phyloP scores from a whole-genome alignment of 805 yeast species.

The Metschnikowia hibisci region DNA sequence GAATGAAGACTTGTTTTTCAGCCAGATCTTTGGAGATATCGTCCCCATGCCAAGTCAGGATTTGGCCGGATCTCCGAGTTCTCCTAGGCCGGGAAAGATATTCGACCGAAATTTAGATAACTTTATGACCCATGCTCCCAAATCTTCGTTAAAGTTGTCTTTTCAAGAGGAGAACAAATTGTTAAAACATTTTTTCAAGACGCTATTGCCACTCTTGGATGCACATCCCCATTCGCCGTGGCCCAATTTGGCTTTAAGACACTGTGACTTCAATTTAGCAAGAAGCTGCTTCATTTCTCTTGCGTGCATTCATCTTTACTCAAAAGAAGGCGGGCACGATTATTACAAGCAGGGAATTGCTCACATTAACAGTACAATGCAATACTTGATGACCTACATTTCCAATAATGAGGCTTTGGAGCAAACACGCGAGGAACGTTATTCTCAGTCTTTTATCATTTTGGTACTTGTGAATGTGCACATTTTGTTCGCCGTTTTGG shows the following conservation, averaged over 20 bases:
- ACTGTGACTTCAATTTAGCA: slow-evolving; percentile 56
- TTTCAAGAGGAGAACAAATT: slow-evolving; percentile 51
- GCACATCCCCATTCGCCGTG: slow-evolving; percentile 60
- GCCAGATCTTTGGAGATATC: slow-evolving; percentile 11
- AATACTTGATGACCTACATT: slow-evolving; percentile 46
- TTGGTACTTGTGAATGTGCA: slow-evolving; percentile 52
- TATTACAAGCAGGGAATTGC: slow-evolving; percentile 50
- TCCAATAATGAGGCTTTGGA: slow-evolving; percentile 7
- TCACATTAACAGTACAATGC: slow-evolving; percentile 56
- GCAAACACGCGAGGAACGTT: slow-evolving; percentile 5
- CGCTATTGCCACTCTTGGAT: slow-evolving; percentile 49
- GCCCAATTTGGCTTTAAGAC: slow-evolving; percentile 55
- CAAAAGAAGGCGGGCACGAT: slow-evolving; percentile 46
- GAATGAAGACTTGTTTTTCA: slow-evolving; percentile 7
- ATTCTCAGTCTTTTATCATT: slow-evolving; percentile 36
- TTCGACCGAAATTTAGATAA: slow-evolving; percentile 10
- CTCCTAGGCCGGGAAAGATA: slow-evolving; percentile 4
- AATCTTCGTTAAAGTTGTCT: slow-evolving; percentile 21
- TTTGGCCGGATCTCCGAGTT: not conserved
- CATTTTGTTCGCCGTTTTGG: slow-evolving; percentile 49
- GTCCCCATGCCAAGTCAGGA: not conserved
- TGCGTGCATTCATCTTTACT: slow-evolving; percentile 54
- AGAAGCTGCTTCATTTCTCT: slow-evolving; percentile 54
- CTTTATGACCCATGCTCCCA: slow-evolving; percentile 3
- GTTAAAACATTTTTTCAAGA: slow-evolving; percentile 53